These are phyloP conservation scores for Termitomyces sp. DNA, from an alignment of 768 basidiomycete species.

Conservation along the genomic window DNA sequence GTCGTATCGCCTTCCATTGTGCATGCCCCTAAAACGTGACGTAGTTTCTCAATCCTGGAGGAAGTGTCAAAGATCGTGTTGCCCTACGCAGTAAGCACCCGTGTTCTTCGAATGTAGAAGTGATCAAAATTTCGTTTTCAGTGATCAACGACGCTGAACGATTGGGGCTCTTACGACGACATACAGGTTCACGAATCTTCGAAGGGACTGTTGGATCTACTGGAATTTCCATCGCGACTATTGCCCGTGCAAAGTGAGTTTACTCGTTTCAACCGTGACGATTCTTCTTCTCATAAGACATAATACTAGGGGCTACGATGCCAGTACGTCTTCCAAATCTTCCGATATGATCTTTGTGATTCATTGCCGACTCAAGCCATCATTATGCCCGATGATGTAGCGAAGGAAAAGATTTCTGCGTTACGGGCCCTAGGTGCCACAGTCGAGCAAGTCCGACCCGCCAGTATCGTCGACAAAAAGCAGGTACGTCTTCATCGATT, in stretches of 20 bases:
- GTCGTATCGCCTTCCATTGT: conserved; percentile 10
- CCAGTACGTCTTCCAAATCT: conserved; percentile 48
- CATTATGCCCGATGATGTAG: conserved; percentile 87
- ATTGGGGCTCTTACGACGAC: conserved; percentile 74
- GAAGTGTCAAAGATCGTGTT: conserved; percentile 98
- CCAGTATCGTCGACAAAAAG: conserved; percentile 95
- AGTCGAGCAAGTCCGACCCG: conserved; percentile 89
- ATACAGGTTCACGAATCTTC: conserved; percentile 90
- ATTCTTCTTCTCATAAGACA: neutral
- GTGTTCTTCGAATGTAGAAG: neutral
- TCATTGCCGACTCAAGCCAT: conserved; percentile 50
- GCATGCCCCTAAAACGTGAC: neutral
- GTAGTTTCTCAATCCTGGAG: conserved; percentile 94
- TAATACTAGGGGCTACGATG: conserved; percentile 72
- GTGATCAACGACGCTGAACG: conserved; percentile 95
- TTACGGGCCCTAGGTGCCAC: conserved; percentile 80
- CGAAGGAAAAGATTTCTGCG: conserved; percentile 87
- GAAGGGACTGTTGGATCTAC: conserved; percentile 97
- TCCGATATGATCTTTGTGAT: neutral
- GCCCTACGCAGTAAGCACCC: conserved; percentile 72
- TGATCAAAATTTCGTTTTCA: conserved; percentile 26
- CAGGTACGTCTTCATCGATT: conserved; percentile 50
- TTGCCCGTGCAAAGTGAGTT: conserved; percentile 78
- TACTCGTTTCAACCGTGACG: neutral
- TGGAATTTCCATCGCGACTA: conserved; percentile 93